Conservation (phyloP, 2,329 filamentous ascomycete genomes). For the Colletotrichum orchidophilum region DNA sequence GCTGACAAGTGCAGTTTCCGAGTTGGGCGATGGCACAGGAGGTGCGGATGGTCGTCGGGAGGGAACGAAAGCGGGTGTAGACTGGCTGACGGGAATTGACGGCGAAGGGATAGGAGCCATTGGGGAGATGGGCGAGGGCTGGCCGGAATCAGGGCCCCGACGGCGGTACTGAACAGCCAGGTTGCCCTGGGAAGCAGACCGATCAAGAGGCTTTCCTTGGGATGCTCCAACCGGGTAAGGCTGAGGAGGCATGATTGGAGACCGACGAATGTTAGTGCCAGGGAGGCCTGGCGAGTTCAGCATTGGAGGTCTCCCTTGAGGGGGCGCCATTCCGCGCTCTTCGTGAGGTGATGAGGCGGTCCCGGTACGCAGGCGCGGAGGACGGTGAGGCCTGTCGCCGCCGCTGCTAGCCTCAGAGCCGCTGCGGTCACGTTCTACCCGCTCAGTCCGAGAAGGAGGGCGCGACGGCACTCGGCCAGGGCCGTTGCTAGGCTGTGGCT, state of each 20-base stretch:
- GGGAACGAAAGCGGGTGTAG: slow-evolving; percentile 44
- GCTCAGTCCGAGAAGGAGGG: slow-evolving; percentile 48
- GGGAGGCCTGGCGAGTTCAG: slow-evolving; percentile 58
- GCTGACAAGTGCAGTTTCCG: slow-evolving; percentile 35
- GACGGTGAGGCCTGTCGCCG: slow-evolving; percentile 48
- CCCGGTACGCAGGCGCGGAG: slow-evolving; percentile 41
- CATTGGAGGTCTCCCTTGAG: slow-evolving; percentile 42
- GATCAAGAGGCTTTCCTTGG: slow-evolving; percentile 37
- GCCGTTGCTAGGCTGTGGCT: slow-evolving; percentile 43
- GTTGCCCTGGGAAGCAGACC: slow-evolving; percentile 43
- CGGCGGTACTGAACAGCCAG: slow-evolving; percentile 44
- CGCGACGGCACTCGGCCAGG: slow-evolving; percentile 40
- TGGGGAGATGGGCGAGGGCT: slow-evolving; percentile 58
- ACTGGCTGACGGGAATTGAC: slow-evolving; percentile 42
- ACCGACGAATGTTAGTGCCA: slow-evolving; percentile 57
- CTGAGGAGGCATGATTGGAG: slow-evolving; percentile 58
- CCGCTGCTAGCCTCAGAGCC: slow-evolving; percentile 64
- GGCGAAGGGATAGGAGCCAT: slow-evolving; percentile 46
- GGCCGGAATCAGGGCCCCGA: slow-evolving; percentile 48
- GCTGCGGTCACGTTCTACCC: slow-evolving; percentile 62
- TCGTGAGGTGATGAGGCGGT: slow-evolving; percentile 36
- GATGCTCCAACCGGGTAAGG: slow-evolving; percentile 43
- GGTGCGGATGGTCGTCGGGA: slow-evolving; percentile 46
- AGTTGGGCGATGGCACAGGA: slow-evolving; percentile 40
- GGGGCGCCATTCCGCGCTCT: slow-evolving; percentile 13